Percentiles rank a stretch among this genome's conserved stretches.
Evolutionary conservation across 1,139 yeast genomes (phyloP).

Genomic region (Suhomyces panamericanus): DNA sequence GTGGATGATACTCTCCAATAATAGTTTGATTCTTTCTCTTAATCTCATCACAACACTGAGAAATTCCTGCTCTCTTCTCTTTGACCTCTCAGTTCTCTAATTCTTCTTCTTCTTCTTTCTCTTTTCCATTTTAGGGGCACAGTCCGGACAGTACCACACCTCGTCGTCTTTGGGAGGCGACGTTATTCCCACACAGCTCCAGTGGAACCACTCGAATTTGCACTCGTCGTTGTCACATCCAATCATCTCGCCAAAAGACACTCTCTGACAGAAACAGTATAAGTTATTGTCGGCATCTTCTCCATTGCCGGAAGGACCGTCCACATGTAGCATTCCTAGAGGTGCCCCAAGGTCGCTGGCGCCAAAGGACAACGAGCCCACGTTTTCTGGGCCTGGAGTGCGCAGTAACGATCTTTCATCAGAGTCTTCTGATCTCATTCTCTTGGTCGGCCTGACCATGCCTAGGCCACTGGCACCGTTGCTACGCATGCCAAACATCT

Average conservation of each 20-base stretch:
- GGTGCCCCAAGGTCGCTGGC: slow-evolving; percentile 10
- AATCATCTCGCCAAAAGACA: slow-evolving; percentile 88
- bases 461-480: slow-evolving; percentile 9
- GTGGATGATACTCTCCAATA: too few relatives aligned
- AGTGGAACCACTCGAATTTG: slow-evolving; percentile 85
- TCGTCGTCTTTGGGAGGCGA: slow-evolving; percentile 67
- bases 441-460: slow-evolving; percentile 26
- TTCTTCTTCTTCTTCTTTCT: slow-evolving; percentile 45
- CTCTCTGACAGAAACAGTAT: slow-evolving; percentile 83
- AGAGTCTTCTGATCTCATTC: slow-evolving; percentile 26
- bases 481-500: slow-evolving; percentile 7
- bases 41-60: too few relatives aligned
- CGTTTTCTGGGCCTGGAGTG: slow-evolving; percentile 12
- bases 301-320: slow-evolving; percentile 24
- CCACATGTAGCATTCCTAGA: slow-evolving; percentile 12
- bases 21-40: too few relatives aligned
- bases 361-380: slow-evolving; percentile 11
- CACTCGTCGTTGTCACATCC: slow-evolving; percentile 87
- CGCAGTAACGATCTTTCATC: slow-evolving; percentile 17
- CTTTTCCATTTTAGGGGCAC: slow-evolving; percentile 53
- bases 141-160: slow-evolving; percentile 72
- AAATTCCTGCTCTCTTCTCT: too few relatives aligned
- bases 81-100: neutral
- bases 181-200: slow-evolving; percentile 77
- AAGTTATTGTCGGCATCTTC: slow-evolving; percentile 66